Base-by-base conservation (phyloP, 139 green algal species). In the Chlamydomonas applanata region DNA sequence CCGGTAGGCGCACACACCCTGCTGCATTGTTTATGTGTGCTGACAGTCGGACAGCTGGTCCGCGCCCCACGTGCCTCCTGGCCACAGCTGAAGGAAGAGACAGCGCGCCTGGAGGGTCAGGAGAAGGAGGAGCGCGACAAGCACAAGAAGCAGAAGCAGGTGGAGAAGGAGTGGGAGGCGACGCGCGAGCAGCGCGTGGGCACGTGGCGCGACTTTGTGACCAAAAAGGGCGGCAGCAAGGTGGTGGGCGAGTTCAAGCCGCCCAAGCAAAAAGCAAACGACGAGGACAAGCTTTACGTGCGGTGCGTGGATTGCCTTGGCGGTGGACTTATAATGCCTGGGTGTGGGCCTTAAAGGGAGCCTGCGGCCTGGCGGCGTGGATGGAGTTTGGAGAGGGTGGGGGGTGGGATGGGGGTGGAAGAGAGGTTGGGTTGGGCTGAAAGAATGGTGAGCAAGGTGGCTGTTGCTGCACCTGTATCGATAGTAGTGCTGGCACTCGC, bases 151-250 rank as follows among this genome's bases (percentile, higher is more conserved):
- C 74, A 79, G 75, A 80, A 79, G 59, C 81, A 94, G 71, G 78
- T 92, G 54, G 80, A 94, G 24, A 91, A 97, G 79, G 71, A 88
- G 54, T 97, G 93, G 93, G 93, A 97, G 84, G 86, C 80, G n/a
- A 88, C 68, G 2, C 83, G 93, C 1, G 92, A 97, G 25, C 75
- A 79, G 29, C 85, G 93, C 7, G 90, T 96, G 32, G 86, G 82
- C 36, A 88, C 61, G 7, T 97, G 93, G 93, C 83, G 91, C 2
- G 86, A 91, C n/a, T 86, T 79, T 60, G 49, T 69, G 71, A 71
- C 29, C 67, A 63, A 62, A n/a, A 90, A 90, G 64, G 70, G 64
- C 57, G 45, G 71, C 46, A 56, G 22, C 35, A 90, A 89, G 75
- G 69, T 71, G 22, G 36, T 80, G 17, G 78, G 78, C 13, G 82